Percentiles rank a stretch among this genome's conserved stretches.
phyloP scores from a whole-genome alignment of 192 early-diverging fungal genomes.

The Pilobolus umbonatus region DNA sequence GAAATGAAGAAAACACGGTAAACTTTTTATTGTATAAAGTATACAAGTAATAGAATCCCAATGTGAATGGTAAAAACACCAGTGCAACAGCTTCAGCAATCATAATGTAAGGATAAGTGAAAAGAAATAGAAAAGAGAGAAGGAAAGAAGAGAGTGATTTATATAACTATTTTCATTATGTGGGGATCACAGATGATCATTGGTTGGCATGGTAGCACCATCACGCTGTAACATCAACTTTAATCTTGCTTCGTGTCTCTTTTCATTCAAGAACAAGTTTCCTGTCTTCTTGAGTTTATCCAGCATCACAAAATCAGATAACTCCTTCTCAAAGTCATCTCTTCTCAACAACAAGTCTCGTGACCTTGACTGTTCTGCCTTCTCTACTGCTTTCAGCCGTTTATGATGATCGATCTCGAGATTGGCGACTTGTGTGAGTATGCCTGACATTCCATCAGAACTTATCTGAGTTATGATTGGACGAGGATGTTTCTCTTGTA shows the following conservation, averaged over 20 bases:
- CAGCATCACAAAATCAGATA: constrained; percentile 57
- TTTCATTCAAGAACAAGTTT: no score
- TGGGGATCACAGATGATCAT: no score
- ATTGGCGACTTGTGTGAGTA: constrained; percentile 60
- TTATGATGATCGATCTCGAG: constrained; percentile 58
- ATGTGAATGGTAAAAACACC: neutral
- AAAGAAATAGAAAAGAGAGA: neutral
- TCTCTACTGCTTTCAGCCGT: constrained; percentile 57
- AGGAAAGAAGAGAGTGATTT: neutral
- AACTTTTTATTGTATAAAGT: neutral
- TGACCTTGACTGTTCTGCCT: constrained; percentile 56
- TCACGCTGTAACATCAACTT: no score
- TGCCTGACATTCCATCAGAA: constrained; percentile 53
- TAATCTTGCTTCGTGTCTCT: no score
- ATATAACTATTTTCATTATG: no score
- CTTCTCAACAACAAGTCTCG: constrained; percentile 58
- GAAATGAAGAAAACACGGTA: neutral
- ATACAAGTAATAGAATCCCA: neutral
- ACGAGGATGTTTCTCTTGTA: constrained; percentile 42
- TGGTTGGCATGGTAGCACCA: no score
- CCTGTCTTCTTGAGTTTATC: constrained; percentile 66
- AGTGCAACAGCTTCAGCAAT: neutral
- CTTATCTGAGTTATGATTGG: constrained; percentile 36
- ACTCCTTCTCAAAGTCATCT: constrained; percentile 71
- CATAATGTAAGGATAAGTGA: neutral